Base-by-base conservation (phyloP, 805 yeast species). In the Ogataea siamensis region DNA sequence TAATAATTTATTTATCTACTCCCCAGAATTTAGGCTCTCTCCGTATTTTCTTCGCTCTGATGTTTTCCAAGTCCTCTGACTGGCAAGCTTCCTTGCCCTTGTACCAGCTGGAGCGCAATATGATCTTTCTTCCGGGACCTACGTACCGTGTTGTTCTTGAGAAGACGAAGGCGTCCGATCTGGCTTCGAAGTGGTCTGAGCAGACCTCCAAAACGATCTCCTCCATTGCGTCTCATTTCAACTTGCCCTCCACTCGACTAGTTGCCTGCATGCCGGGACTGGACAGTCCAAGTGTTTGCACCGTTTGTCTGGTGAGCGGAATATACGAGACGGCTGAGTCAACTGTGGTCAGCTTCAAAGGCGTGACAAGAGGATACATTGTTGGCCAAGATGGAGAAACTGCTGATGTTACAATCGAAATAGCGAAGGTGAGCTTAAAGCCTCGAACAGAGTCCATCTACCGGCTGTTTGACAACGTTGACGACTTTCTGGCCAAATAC, bases 111-210 rank as follows among this genome's bases (percentile, higher is more conserved):
- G 47, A 42, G 12, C 41, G 40, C 4, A 45, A 54, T 16, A 22
- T 68, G 36, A 76, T 80, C 10, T 66, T 78, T 20, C 50, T 80
- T 7, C 86, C 87, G 1, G 85, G 85, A 0, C 72, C 80, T 27
- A 65, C 78, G 16, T 80, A 80, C 57, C 71, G 75, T 39, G 74
- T 80, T n/a, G 64, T 75, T 2, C 71, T 78, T 37, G 57, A 70
- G 12, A 62, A 70, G 37, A 58, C 63, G 37, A 67, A 69, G 35
- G 81, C 78, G 1, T 66, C 71, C 8, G 63, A 69, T 3, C 55
- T 78, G 13, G 17, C 28, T 5, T 9, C 11, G 22, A 25, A 13
- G n/a, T 36, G 34, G 34, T 11, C 18, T 24, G 18, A 19, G 13
- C 21, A 20, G 15, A 9, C 28, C 27, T 14, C 35, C 9, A 12